Evolutionary conservation across 2,329 filamentous ascomycete species (phyloP), one percentile per base, ranked within the genome.

Genomic region (Penicillium sclerotiorum): DNA sequence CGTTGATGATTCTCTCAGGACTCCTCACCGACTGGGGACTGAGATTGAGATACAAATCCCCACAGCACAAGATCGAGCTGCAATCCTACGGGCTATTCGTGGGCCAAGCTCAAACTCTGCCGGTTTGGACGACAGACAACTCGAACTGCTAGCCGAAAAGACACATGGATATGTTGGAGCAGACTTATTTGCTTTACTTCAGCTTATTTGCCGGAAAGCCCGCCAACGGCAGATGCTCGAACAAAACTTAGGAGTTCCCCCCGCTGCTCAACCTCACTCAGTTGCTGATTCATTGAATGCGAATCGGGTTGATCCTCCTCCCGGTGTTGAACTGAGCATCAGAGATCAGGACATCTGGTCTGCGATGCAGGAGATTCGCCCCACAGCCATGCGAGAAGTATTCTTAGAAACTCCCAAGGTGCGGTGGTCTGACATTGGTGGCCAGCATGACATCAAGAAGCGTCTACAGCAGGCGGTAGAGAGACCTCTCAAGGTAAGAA

Each of bases 161-260:
- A 95, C 92, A 0, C 91, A 96, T 63, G 93, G 92, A 4, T 96
- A 90, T 68, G 95, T 90, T 25, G 88, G 88, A 4, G 80, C 82
- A 1, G 92, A 96, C 66, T 76, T 96, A 1, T 74, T 77, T n/a
- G 80, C 79, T 12, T 76, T 96, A 0, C 76, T 88, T 40, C 72
- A 80, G 40, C 69, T 78, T 37, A 81, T 85, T 8, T 68, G 75
- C 62, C 61, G 73, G 50, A 68, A 69, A 59, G 59, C 66, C 49
- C 64, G 73, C 49, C 67, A 66, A 52, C 64, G 71, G 33, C 63
- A 67, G 46, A 49, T 64, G 12, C 33, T 56, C 20, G 49, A 60
- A 36, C 45, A 45, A 41, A 45, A 45, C 4, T 38, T 47, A 5
- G 37, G 18, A 8, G 15, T 18, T 22, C 23, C 27, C 12, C 23